Conservation (phyloP, 345 rosid species). For the Geranium brycei region DNA sequence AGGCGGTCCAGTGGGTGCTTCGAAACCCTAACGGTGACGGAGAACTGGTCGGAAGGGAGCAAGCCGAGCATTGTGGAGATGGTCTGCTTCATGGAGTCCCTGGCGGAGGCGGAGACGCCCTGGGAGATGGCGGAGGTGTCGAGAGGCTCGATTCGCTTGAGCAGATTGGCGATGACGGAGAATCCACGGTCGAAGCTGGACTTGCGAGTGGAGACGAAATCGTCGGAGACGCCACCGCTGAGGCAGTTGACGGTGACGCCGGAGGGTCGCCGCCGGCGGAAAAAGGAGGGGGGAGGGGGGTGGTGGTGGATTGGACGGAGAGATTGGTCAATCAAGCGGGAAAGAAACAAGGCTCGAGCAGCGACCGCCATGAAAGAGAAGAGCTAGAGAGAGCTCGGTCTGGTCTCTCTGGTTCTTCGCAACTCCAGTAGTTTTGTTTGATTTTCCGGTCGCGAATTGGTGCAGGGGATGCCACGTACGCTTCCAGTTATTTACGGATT, state of each 20-base stretch:
- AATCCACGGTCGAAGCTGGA: conserved; percentile 58
- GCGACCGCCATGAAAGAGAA: conserved; percentile 46
- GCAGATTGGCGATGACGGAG: conserved; percentile 62
- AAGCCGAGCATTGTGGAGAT: conserved; percentile 83
- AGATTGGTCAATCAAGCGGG: conserved; percentile 20
- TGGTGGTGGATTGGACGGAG: not conserved
- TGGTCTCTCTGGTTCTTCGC: not conserved
- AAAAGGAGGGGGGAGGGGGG: conserved; percentile 7
- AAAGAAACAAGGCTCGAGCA: conserved; percentile 38
- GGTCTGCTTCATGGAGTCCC: conserved; percentile 88
- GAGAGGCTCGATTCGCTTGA: conserved; percentile 64
- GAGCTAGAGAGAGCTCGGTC: not conserved
- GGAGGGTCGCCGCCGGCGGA: conserved; percentile 10
- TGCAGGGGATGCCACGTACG: not conserved
- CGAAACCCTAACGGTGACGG: conserved; percentile 44
- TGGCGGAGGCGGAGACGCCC: conserved; percentile 72
- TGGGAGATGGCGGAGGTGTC: conserved; percentile 65
- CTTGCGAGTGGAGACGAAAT: conserved; percentile 57
- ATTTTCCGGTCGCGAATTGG: no score
- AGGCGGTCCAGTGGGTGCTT: conserved; percentile 54
- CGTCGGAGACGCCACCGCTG: conserved; percentile 61
- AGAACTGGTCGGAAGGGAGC: conserved; percentile 74
- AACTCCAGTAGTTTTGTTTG: no score
- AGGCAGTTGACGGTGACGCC: conserved; percentile 35
- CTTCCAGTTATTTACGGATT: not conserved